These are phyloP conservation scores for Alternaria ventricosa DNA, from an alignment of 2,329 filamentous ascomycete species.

Conservation along the genomic window DNA sequence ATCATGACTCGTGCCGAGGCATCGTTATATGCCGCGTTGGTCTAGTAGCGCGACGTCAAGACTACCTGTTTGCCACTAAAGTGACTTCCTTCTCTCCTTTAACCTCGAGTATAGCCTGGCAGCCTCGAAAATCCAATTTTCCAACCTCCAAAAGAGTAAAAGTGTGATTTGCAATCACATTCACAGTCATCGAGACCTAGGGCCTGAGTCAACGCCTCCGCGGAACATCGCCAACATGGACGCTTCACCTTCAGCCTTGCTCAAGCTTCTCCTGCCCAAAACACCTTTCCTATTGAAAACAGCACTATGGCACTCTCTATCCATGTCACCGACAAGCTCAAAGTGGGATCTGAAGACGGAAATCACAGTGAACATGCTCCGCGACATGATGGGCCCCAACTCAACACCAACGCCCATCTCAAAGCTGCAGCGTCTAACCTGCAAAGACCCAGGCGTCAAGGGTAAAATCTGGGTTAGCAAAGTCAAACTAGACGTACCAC, in stretches of 20 bases:
- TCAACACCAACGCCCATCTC: constrained; percentile 33
- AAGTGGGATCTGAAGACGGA: constrained; percentile 82
- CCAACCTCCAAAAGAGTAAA: background rate
- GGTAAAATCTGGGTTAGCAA: constrained; percentile 83
- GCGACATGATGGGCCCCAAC: constrained; percentile 50
- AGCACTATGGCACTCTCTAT: constrained; percentile 68
- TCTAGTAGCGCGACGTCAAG: constrained; percentile 21
- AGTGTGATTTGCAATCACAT: background rate
- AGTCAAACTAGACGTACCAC: constrained; percentile 67
- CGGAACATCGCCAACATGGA: constrained; percentile 35
- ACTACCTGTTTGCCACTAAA: constrained; percentile 13
- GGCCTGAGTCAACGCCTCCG: background rate
- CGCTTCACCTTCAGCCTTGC: constrained; percentile 39
- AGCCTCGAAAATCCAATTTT: background rate
- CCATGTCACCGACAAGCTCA: constrained; percentile 70
- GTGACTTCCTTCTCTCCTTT: background rate
- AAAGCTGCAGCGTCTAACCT: constrained; percentile 64
- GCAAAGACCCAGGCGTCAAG: constrained; percentile 72
- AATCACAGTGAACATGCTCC: constrained; percentile 74
- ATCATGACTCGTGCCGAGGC: constrained; percentile 21
- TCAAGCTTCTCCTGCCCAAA: constrained; percentile 45
- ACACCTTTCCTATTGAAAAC: constrained; percentile 69
- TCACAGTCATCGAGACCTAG: background rate
- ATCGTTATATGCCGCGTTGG: constrained; percentile 1
- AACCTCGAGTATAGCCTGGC: background rate